phyloP scores from a whole-genome alignment of 352 stramenopile species.

The Phytophthora idaei region DNA sequence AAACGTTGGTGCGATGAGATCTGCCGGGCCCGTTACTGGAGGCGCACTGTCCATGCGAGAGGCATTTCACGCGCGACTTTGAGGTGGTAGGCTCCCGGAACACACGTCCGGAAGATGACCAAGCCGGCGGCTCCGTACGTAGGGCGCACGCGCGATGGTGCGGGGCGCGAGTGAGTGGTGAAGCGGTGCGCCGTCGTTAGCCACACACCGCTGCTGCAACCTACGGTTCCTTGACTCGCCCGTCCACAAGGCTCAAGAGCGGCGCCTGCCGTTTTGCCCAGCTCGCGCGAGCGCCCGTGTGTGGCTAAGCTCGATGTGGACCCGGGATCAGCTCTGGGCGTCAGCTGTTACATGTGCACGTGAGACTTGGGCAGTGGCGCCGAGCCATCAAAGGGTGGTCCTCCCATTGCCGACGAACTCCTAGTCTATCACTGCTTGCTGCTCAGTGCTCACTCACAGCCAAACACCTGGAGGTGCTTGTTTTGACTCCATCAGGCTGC shows the following conservation, averaged over 20 bases:
- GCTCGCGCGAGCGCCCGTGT: slow-evolving; percentile 7
- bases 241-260: slow-evolving; percentile 30
- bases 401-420: not conserved
- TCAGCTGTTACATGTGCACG: slow-evolving; percentile 28
- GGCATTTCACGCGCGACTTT: slow-evolving; percentile 15
- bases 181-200: slow-evolving; percentile 6
- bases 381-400: slow-evolving; percentile 20
- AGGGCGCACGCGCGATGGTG: slow-evolving; percentile 24
- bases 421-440: slow-evolving; percentile 2
- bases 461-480: not conserved
- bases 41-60: slow-evolving; percentile 22
- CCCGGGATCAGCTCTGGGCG: slow-evolving; percentile 29
- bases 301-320: slow-evolving; percentile 14
- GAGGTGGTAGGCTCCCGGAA: not conserved
- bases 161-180: not conserved
- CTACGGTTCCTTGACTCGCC: slow-evolving; percentile 13
- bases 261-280: slow-evolving; percentile 15
- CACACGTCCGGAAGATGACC: slow-evolving; percentile 32
- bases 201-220: slow-evolving; percentile 9
- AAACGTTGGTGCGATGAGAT: slow-evolving; percentile 26
- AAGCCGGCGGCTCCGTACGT: slow-evolving; percentile 23
- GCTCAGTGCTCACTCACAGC: not conserved
- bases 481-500: too few relatives aligned
- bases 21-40: slow-evolving; percentile 12
- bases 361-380: slow-evolving; percentile 5